Conservation (phyloP, 192 early-diverging fungal genomes). For the Coemansia sp. region DNA sequence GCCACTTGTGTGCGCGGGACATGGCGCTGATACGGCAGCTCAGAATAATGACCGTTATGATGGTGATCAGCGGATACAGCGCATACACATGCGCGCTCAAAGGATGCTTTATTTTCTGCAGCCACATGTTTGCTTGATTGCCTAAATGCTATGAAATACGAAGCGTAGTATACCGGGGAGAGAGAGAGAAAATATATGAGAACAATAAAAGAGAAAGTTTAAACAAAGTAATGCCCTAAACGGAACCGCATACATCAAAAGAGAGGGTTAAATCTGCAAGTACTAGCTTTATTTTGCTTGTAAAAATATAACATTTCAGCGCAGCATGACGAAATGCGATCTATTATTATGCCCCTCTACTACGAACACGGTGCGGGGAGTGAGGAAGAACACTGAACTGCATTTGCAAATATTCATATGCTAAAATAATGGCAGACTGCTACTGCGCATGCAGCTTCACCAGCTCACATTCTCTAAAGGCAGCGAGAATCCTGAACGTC, state of each 20-base stretch:
- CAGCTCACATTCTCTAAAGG: too few relatives aligned
- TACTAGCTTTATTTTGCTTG: neutral
- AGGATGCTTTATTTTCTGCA: constrained; percentile 36
- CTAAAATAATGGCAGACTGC: too few relatives aligned
- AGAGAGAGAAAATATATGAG: too few relatives aligned
- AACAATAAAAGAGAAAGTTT: neutral
- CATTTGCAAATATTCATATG: too few relatives aligned
- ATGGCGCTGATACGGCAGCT: constrained; percentile 43
- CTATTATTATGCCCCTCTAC: neutral
- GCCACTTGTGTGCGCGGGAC: constrained; percentile 19
- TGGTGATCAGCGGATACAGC: constrained; percentile 47
- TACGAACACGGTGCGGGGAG: neutral
- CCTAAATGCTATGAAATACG: too few relatives aligned
- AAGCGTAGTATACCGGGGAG: too few relatives aligned
- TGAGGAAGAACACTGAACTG: neutral
- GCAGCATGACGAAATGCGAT: neutral
- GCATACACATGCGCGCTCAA: constrained; percentile 43
- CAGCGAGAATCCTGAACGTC: too few relatives aligned
- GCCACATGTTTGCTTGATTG: constrained; percentile 23
- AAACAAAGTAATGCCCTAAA: too few relatives aligned
- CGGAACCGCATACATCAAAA: too few relatives aligned
- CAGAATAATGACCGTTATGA: constrained; percentile 34
- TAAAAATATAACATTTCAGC: neutral
- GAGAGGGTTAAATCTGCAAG: too few relatives aligned
- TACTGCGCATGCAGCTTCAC: too few relatives aligned